Conservation (phyloP, 352 stramenopile genomes). For the Thraustochytrium sp. region DNA sequence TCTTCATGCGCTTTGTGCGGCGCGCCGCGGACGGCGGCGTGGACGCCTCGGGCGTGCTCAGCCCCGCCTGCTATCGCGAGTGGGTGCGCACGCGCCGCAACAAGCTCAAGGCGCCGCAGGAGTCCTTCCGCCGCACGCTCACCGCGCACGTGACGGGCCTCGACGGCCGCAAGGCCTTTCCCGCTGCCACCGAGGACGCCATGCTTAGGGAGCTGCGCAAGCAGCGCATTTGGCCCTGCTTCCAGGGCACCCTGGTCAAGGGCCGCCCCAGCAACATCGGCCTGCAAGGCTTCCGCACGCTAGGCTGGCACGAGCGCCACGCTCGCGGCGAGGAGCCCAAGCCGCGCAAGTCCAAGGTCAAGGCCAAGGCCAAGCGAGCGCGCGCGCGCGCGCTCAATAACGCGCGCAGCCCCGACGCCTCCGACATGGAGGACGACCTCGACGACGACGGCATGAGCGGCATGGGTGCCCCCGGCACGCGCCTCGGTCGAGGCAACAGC, state of each 20-base stretch:
- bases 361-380: background rate
- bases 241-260: background rate
- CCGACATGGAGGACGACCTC: background rate
- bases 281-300: constrained; percentile 28
- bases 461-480: too few species aligned
- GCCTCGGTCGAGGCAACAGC: too few species aligned
- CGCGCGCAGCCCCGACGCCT: background rate
- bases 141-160: constrained; percentile 25
- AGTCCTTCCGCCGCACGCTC: constrained; percentile 38
- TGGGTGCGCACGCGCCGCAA: constrained; percentile 19
- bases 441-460: too few species aligned
- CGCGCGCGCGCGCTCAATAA: background rate
- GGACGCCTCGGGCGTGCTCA: constrained; percentile 12
- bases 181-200: background rate
- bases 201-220: constrained; percentile 16
- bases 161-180: constrained; percentile 42
- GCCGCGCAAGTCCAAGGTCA: background rate
- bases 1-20: constrained; percentile 27
- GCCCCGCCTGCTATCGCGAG: constrained; percentile 3
- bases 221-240: constrained; percentile 40
- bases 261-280: constrained; percentile 3
- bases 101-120: constrained; percentile 20
- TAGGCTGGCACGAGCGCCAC: constrained; percentile 2
- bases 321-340: background rate
- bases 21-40: background rate